Percentiles rank a stretch among this genome's conserved stretches.
These are phyloP conservation scores for Neopestalotiopsis clavispora DNA, from an alignment of 2,329 filamentous ascomycete genomes.

Conservation along the genomic window DNA sequence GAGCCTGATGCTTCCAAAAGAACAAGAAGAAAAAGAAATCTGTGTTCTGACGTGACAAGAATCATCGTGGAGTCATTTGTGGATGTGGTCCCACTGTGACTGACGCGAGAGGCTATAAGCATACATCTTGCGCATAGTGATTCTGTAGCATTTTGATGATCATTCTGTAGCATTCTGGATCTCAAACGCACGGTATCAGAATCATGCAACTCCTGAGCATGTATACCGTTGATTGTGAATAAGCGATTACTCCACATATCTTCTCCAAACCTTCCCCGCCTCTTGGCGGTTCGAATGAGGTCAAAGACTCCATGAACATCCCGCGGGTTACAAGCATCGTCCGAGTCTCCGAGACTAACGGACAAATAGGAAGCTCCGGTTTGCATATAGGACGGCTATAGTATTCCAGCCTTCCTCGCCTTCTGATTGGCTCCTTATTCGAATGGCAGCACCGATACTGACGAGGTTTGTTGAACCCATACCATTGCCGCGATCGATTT, in stretches of 20 bases:
- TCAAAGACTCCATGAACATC: not conserved
- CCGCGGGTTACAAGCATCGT: not conserved
- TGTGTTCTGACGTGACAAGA: not conserved
- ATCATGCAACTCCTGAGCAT: too few species aligned
- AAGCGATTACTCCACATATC: not conserved
- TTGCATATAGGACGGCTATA: not conserved
- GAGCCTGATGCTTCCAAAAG: too few species aligned
- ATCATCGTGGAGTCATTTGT: not conserved
- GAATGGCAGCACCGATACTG: too few species aligned
- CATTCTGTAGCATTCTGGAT: too few species aligned
- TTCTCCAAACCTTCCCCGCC: not conserved
- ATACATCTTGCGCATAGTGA: too few species aligned
- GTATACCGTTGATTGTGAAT: not conserved
- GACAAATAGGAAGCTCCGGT: not conserved
- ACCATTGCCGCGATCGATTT: not conserved
- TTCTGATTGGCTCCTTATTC: too few species aligned
- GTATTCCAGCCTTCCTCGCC: not conserved
- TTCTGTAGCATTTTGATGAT: too few species aligned
- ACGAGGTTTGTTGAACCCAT: not conserved
- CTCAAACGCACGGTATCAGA: too few species aligned
- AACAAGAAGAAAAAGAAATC: not conserved
- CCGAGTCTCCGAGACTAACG: not conserved
- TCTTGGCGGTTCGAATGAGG: not conserved
- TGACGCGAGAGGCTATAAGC: not conserved
- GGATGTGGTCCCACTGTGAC: not conserved